Percentiles rank a stretch among this genome's conserved stretches.
phyloP scores from a whole-genome alignment of 805 yeast species.

The Cyberlindnera americana region DNA sequence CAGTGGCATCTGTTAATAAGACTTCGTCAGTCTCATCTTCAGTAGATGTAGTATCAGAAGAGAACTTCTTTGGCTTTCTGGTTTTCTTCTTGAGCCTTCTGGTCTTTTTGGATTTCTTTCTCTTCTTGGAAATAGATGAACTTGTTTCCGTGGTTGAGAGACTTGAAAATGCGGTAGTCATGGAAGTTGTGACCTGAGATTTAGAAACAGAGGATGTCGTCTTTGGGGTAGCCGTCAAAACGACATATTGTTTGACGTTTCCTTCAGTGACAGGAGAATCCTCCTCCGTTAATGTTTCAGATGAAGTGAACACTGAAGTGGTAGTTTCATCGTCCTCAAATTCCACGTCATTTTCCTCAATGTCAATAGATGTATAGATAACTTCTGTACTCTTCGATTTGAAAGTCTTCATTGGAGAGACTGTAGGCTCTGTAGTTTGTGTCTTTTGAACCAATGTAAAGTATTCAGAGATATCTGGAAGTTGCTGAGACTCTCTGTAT shows the following conservation, averaged over 20 bases:
- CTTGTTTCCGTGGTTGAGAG: not conserved
- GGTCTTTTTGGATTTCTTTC: slow-evolving; percentile 8
- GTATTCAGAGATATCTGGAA: slow-evolving; percentile 23
- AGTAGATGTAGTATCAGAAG: not conserved
- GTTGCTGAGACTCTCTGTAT: slow-evolving; percentile 7
- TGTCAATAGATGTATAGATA: no score
- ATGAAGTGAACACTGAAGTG: no score
- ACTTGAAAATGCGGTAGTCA: not conserved
- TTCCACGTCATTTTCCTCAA: no score
- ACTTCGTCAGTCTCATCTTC: not conserved
- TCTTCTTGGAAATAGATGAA: slow-evolving; percentile 2
- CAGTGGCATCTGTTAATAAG: not conserved
- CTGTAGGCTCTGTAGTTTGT: not conserved
- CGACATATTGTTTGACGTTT: no score
- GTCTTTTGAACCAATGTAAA: slow-evolving; percentile 22
- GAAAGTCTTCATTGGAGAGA: no score
- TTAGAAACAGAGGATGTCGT: no score
- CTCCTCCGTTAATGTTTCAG: no score
- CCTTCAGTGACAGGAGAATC: no score
- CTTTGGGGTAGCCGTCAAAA: not conserved
- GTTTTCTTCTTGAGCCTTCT: not conserved
- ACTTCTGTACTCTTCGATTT: no score
- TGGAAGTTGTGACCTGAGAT: not conserved
- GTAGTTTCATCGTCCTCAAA: no score
- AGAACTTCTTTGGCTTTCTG: slow-evolving; percentile 9